phyloP scores from a whole-genome alignment of 2,329 filamentous ascomycete species.

The Penicillium fuscoglaucum region DNA sequence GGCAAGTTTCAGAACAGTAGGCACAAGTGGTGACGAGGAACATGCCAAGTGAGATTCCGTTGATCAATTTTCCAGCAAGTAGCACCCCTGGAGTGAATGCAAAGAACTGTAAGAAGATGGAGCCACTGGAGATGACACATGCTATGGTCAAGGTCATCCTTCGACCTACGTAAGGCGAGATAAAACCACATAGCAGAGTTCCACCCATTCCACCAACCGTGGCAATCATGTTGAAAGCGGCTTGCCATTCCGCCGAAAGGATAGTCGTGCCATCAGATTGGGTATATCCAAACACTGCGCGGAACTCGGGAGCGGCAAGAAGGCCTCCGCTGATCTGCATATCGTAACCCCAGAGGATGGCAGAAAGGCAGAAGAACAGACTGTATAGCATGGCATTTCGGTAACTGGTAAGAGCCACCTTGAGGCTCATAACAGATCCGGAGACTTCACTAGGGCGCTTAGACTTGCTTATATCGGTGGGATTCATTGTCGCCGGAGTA shows the following conservation, averaged over 20 bases:
- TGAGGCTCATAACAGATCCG: conserved; percentile 3
- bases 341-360: conserved; percentile 12
- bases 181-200: conserved; percentile 8
- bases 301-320: conserved; percentile 11
- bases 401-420: conserved; percentile 3
- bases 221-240: conserved; percentile 13
- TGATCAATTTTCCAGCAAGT: conserved; percentile 8
- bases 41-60: conserved; percentile 12
- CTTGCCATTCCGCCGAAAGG: conserved; percentile 12
- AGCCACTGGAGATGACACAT: conserved; percentile 9
- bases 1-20: conserved; percentile 6
- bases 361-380: conserved; percentile 15
- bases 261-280: conserved; percentile 10
- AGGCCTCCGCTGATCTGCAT: conserved; percentile 13
- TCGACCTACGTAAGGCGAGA: conserved; percentile 7
- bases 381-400: conserved; percentile 7
- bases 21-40: conserved; percentile 9
- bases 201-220: conserved; percentile 11
- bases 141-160: conserved; percentile 6
- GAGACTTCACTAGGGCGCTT: not conserved
- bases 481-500: not conserved
- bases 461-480: not conserved
- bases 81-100: conserved; percentile 7
- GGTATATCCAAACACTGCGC: conserved; percentile 14
- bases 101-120: conserved; percentile 14